Base-by-base conservation (phyloP, 306 rosid species). In the Medicago lupulina region DNA sequence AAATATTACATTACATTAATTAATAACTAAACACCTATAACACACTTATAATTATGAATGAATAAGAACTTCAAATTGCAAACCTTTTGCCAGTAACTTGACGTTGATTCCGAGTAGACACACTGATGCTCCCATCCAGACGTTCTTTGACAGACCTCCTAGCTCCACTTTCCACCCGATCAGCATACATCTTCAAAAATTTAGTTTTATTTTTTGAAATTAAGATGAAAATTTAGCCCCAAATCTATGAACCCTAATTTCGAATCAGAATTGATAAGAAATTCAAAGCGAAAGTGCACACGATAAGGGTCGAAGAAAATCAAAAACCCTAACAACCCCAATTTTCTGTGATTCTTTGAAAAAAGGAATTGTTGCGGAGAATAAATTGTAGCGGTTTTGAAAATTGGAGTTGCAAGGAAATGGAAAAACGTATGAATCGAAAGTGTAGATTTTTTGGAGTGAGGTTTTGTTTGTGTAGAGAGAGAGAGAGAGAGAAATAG, bases 71-170 rank as follows among this genome's bases (percentile, higher is more conserved):
- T 0, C 4, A 55, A 74, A 77, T 72, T 71, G 18, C 79, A 55
- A 76, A 95, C 98, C 99, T 96, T 80, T 92, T 96, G 70, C 98
- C 97, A 15, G 89, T 79, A 62, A 90, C 16, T 75, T 83, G 92
- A n/a, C 87, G 85, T 9, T 76, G 85, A 2, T 84, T 91, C 60
- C 92, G 85, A 70, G 76, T 49, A 70, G 92, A 74, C 47, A 73
- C 83, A 43, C 73, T 78, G 40, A 69, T 54, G 55, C 79, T 88
- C 5, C 96, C 96, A 78, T 89, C 86, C 41, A 96, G 98, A 2
- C 99, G 97, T 28, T 96, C 99, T 88, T 87, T 92, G 38, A 89
- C 86, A 19, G 99, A 90, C 85, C 93, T 90, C 79, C 87, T 87
- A 14, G 71, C 70, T 12, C 87, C 98, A 63, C 81, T 80, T 72